Base-by-base conservation (phyloP, 192 early-diverging fungal species). In the Ambispora gerdemannii region DNA sequence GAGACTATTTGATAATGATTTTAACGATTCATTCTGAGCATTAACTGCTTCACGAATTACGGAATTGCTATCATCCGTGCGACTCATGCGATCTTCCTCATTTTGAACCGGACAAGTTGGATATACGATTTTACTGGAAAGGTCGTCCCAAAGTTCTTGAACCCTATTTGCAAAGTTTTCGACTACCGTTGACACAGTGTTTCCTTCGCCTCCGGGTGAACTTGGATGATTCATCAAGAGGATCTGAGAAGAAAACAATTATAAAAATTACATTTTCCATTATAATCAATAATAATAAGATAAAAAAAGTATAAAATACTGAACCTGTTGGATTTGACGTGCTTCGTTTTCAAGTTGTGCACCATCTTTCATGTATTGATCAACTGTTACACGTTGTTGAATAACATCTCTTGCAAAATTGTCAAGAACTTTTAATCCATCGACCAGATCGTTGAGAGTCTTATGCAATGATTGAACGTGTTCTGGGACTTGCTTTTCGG, bases 181-280 rank as follows among this genome's bases (percentile, higher is more conserved):
- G 28, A 66, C 63, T 6, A 28, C 63, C 17, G 11, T 66, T 22
- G 63, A 66, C 7, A 66, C 30, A 3, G 63, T 33, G 47, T 17
- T 66, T 30, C 63, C 43, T 51, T 66, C 43, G 19, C 63, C 63
- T 1, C 63, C 63, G n/a, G 63, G 63, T 50, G 63, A 66, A 30
- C 28, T 50, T 30, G 63, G 63, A 32, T 66, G 43, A 20, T 66
- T 66, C 3, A 28, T 30, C 17, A 47, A 66, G 27, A 66, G 63
- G 1, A 66, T 47, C 63, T 66, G 30, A 2, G 15, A 43, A 43
- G 6, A 43, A 43, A 43, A 43, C 7, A 43, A 43, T 15, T 0
- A 17, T 38, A 49, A 19, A 3, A 33, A 60, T 59, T 25, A 43
- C 6, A 43, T 43, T 43, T 43, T 15, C 15, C 38, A 30, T 59